A percentile compares a stretch with the other conserved stretches of the same genome.
Evolutionary conservation across 2,329 filamentous ascomycete genomes (phyloP).

Genomic region (Aspergillus pseudoterreus): DNA sequence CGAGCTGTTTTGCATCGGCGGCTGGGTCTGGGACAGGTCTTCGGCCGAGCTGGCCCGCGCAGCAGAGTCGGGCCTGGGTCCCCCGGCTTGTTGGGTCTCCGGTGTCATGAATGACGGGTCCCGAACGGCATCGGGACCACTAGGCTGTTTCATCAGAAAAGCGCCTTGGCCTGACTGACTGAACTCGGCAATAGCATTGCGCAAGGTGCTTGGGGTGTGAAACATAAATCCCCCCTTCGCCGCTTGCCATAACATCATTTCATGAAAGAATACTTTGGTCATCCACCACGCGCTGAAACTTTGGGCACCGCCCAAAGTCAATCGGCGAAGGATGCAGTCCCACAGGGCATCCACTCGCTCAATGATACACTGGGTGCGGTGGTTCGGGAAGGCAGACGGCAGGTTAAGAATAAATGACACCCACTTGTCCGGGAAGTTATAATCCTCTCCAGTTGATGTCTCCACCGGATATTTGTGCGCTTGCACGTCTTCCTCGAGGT

Average conservation of each 20-base stretch:
- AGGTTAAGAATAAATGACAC: conserved; percentile 43
- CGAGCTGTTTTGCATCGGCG: conserved; percentile 15
- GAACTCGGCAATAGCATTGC: conserved; percentile 20
- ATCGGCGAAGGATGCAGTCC: conserved; percentile 41
- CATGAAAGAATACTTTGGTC: conserved; percentile 91
- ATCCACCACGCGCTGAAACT: conserved; percentile 57
- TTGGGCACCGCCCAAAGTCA: conserved; percentile 42
- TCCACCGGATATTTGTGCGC: conserved; percentile 36
- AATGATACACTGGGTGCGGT: conserved; percentile 43
- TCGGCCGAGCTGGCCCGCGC: conserved; percentile 15
- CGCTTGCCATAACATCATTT: conserved; percentile 87
- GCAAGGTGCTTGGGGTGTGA: conserved; percentile 38
- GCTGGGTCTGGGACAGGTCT: conserved; percentile 11
- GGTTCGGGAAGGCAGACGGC: conserved; percentile 36
- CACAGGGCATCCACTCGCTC: conserved; percentile 43
- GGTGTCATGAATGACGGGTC: conserved; percentile 16
- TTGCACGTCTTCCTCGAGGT: conserved; percentile 27
- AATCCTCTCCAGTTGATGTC: conserved; percentile 34
- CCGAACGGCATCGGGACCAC: conserved; percentile 10
- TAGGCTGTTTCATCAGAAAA: conserved; percentile 20
- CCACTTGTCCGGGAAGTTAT: conserved; percentile 49
- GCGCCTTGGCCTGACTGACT: conserved; percentile 20
- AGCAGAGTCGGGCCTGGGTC: conserved; percentile 19
- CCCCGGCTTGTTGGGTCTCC: conserved; percentile 11
- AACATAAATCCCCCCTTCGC: conserved; percentile 86